These are phyloP conservation scores for Scleromitrula shiraiana DNA, from an alignment of 2,329 filamentous ascomycete genomes.

Conservation along the genomic window DNA sequence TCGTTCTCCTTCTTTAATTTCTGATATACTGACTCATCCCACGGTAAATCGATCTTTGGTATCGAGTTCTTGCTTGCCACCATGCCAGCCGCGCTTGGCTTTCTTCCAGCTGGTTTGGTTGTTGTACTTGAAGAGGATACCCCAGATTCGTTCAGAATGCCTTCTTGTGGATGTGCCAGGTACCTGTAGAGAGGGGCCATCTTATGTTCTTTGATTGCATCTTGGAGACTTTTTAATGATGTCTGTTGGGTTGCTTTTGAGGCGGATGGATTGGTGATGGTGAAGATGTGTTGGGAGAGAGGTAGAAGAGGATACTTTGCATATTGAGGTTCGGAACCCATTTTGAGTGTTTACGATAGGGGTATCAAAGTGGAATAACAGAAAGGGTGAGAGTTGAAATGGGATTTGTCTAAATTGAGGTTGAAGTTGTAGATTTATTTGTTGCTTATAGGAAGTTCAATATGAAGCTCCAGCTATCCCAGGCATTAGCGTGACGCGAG, in stretches of 20 bases:
- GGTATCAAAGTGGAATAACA: neutral
- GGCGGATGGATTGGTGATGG: constrained; percentile 72
- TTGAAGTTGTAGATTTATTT: constrained; percentile 5
- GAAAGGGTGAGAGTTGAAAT: neutral
- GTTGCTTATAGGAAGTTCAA: constrained; percentile 12
- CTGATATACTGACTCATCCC: constrained; percentile 86
- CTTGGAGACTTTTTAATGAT: constrained; percentile 66
- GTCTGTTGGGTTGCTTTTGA: constrained; percentile 57
- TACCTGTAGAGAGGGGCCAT: constrained; percentile 85
- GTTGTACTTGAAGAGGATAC: constrained; percentile 36
- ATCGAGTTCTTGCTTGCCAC: constrained; percentile 62
- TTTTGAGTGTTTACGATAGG: constrained; percentile 32
- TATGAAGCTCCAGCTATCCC: constrained; percentile 18
- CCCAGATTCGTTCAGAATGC: constrained; percentile 45
- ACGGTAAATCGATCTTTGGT: constrained; percentile 63
- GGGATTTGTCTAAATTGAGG: neutral
- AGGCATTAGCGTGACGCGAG: constrained; percentile 27
- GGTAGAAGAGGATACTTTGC: constrained; percentile 76
- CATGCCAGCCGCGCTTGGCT: constrained; percentile 65
- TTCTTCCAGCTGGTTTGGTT: constrained; percentile 53
- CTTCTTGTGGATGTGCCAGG: constrained; percentile 67
- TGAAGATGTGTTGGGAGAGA: constrained; percentile 79
- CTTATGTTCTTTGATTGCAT: constrained; percentile 75
- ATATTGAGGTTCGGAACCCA: constrained; percentile 77
- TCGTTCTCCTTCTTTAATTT: constrained; percentile 70